Conservation (phyloP, 495 filamentous ascomycete genomes). For the Xylaria curta region DNA sequence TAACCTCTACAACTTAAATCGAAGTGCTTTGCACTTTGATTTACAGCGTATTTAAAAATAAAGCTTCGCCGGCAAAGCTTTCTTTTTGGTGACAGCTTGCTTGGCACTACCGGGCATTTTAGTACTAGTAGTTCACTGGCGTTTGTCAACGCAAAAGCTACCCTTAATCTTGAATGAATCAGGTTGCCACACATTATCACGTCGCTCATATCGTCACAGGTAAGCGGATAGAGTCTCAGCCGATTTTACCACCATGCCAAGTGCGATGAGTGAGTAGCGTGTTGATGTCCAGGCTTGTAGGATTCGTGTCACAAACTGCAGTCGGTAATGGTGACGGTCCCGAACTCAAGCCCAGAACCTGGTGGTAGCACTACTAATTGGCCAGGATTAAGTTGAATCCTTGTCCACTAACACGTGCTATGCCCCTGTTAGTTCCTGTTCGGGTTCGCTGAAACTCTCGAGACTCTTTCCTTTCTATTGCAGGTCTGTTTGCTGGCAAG, state of each 20-base stretch:
- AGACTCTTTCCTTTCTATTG: neutral
- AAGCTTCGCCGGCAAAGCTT: no score
- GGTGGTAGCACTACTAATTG: neutral
- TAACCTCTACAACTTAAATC: no score
- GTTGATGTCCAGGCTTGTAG: neutral
- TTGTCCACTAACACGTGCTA: neutral
- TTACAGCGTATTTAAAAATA: neutral
- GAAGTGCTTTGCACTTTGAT: no score
- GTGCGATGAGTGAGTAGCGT: neutral
- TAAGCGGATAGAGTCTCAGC: neutral
- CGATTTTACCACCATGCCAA: neutral
- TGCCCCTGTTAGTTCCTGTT: neutral
- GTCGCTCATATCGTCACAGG: neutral
- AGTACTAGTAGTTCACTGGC: neutral
- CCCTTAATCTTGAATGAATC: neutral
- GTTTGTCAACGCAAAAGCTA: neutral
- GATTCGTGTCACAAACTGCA: slow-evolving; percentile 6
- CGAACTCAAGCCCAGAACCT: neutral
- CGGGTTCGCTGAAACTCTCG: neutral
- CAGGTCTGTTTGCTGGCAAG: neutral
- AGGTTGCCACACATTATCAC: neutral
- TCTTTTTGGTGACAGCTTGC: no score
- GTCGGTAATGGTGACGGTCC: slow-evolving; percentile 4
- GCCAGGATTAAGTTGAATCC: neutral
- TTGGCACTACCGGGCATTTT: no score